These are phyloP conservation scores for Melastoma malabathricum DNA, from an alignment of 345 rosid species.

Conservation along the genomic window DNA sequence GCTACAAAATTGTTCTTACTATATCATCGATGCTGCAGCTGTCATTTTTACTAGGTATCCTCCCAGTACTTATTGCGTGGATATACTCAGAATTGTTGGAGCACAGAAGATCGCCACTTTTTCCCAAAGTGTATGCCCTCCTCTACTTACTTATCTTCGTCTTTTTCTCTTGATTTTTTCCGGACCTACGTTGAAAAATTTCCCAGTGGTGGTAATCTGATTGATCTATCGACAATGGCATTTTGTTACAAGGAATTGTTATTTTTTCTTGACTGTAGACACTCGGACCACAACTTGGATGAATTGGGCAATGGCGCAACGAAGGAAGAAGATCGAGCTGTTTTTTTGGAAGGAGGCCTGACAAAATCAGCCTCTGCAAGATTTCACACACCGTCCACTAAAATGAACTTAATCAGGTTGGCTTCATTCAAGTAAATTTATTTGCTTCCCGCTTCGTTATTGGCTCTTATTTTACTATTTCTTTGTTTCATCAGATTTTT, in stretches of 20 bases:
- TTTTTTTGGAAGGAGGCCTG: conserved; percentile 86
- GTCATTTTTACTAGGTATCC: conserved; percentile 73
- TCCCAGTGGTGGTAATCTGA: neutral
- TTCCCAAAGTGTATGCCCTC: conserved; percentile 64
- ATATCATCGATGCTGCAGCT: conserved; percentile 38
- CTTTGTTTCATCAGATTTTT: conserved; percentile 44
- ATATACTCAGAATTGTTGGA: conserved; percentile 79
- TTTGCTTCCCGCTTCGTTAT: neutral
- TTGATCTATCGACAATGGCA: neutral
- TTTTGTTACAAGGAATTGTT: conserved; percentile 6
- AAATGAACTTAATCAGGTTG: conserved; percentile 65
- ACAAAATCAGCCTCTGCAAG: conserved; percentile 60
- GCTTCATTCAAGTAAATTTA: conserved; percentile 1
- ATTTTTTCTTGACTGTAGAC: conserved; percentile 38
- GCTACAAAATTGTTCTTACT: neutral
- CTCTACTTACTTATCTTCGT: neutral
- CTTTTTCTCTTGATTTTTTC: neutral
- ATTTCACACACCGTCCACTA: conserved; percentile 49
- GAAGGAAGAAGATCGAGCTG: conserved; percentile 78
- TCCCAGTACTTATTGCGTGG: conserved; percentile 79
- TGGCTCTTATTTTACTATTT: conserved; percentile 10
- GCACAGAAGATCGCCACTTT: conserved; percentile 39
- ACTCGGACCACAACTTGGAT: conserved; percentile 75
- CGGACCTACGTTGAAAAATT: neutral
- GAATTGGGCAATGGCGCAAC: conserved; percentile 49